Base-by-base conservation (phyloP, 2,329 filamentous ascomycete genomes). In the Pseudogymnoascus sp. region DNA sequence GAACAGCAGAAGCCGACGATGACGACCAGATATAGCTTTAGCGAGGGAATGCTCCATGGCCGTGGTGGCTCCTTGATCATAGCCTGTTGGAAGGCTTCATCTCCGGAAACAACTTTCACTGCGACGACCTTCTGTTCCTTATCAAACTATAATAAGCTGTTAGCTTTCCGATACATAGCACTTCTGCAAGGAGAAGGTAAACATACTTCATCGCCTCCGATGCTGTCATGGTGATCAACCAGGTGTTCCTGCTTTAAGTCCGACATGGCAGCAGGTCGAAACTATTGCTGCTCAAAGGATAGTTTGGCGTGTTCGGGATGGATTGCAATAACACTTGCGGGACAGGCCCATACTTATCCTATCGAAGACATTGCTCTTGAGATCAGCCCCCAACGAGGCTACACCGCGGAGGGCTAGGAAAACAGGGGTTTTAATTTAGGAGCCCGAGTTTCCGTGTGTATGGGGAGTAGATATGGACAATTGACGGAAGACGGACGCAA, bases 21-120 rank as follows among this genome's bases (percentile, higher is more conserved):
- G 64, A 77, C 81, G 68, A 78, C 77, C 61, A 67, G 65, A 65
- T 81, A 81, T 66, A 80, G 71, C 67, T 78, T 66, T 63, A 78
- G 61, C 56, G 78, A 77, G 42, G 71, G 65, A 26, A 65, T 71
- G 37, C 76, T 76, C 70, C 74, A 80, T 60, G 77, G 73, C 33
- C 67, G 72, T 19, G 79, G 77, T 7, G 80, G 79, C 68, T 84
- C 82, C 72, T 81, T 80, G 69, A 82, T 70, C 72, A 80, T 76
- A 21, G 83, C 82, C 71, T 84, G 79, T 67, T 80, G 78, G 72
- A 79, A 83, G 61, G 81, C 80, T 67, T 82, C 80, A 67, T 79
- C 79, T 65, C 82, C 82, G 21, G 70, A 75, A 68, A 84, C 75
- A 64, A 81, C 74, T 67, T 78, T 81, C 68, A 77, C 72, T 63